phyloP scores from a whole-genome alignment of 495 filamentous ascomycete species.

The Neurospora sublineolata region DNA sequence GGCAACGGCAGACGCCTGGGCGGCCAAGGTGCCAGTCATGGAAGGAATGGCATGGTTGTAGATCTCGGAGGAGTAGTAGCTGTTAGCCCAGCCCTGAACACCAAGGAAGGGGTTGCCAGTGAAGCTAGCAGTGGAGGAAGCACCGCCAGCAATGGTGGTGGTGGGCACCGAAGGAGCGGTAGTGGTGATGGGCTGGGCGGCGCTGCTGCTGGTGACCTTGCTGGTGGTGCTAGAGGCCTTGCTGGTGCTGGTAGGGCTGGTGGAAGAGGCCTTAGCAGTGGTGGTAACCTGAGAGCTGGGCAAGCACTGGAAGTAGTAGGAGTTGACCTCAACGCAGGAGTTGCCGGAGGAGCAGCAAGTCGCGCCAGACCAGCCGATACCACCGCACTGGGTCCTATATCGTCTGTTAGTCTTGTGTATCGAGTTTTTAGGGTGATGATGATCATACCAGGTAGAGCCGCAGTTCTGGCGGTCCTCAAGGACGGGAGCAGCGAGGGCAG shows the following conservation, averaged over 20 bases:
- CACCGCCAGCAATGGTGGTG: constrained; percentile 8
- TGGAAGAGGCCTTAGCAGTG: constrained; percentile 5
- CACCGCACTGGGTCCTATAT: constrained; percentile 39
- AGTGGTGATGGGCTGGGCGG: background rate
- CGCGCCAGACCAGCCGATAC: constrained; percentile 32
- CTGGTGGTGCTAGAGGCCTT: background rate
- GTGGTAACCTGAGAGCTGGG: constrained; percentile 16
- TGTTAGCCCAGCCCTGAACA: constrained; percentile 44
- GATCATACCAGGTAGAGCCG: constrained; percentile 21
- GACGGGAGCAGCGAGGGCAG: constrained; percentile 28
- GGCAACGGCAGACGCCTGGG: constrained; percentile 44
- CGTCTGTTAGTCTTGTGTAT: background rate
- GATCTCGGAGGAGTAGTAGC: constrained; percentile 48
- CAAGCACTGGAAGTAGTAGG: constrained; percentile 41
- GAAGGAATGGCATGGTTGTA: constrained; percentile 39
- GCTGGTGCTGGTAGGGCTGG: constrained; percentile 8
- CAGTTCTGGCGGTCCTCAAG: constrained; percentile 32
- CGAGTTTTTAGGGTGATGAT: background rate
- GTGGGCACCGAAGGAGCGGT: constrained; percentile 1
- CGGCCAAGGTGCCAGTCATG: constrained; percentile 25
- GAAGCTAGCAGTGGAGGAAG: constrained; percentile 20
- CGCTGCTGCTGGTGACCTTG: background rate
- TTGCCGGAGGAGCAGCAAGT: constrained; percentile 36
- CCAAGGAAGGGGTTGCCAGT: constrained; percentile 44
- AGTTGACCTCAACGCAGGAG: constrained; percentile 31